These are phyloP conservation scores for Russula emetica DNA, from an alignment of 768 basidiomycete genomes.

Conservation along the genomic window DNA sequence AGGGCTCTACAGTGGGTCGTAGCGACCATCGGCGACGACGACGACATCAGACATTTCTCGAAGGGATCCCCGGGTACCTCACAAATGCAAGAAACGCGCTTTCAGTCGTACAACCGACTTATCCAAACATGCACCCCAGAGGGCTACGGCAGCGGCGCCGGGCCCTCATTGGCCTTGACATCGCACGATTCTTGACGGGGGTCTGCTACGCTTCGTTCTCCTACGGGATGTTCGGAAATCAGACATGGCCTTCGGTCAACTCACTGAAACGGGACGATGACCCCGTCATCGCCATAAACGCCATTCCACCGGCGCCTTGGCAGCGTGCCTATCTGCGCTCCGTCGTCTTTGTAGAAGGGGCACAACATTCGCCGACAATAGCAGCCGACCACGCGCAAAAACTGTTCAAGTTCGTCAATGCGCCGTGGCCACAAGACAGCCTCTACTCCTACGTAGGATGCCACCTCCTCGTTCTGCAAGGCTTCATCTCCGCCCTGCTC, in stretches of 20 bases:
- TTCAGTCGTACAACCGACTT: neutral
- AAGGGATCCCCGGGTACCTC: constrained; percentile 19
- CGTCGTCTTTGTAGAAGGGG: neutral
- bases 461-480: constrained; percentile 6
- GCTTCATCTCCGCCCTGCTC: constrained; percentile 1
- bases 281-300: constrained; percentile 4
- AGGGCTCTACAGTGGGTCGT: constrained; percentile 10
- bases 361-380: neutral
- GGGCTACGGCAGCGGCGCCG: constrained; percentile 1
- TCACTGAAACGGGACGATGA: constrained; percentile 13
- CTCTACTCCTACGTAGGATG: constrained; percentile 1
- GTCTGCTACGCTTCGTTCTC: constrained; percentile 1
- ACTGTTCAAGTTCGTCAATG: constrained; percentile 2
- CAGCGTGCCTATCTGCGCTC: constrained; percentile 11
- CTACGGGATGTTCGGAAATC: neutral
- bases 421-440: neutral
- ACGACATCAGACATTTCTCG: constrained; percentile 14
- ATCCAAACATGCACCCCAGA: constrained; percentile 8
- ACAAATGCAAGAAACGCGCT: neutral
- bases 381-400: neutral
- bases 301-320: neutral
- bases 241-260: constrained; percentile 11
- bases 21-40: constrained; percentile 11
- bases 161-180: constrained; percentile 3
- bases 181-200: neutral